Conservation (phyloP, 495 filamentous ascomycete species). For the Lophiotrema nucula region DNA sequence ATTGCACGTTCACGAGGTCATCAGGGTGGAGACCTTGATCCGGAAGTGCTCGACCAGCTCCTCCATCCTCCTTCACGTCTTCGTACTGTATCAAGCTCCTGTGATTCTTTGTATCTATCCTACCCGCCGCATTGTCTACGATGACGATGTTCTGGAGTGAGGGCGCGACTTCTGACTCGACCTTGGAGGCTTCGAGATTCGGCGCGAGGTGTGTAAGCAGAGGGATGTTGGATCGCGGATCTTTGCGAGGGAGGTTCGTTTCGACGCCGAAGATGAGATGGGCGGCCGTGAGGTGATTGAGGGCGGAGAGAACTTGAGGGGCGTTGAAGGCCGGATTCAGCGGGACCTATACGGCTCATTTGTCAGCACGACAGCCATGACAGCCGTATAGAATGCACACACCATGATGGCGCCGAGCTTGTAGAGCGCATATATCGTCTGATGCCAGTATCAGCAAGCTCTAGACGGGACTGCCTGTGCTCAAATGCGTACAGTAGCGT, state of each 20-base stretch:
- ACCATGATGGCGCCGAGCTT: constrained; percentile 90
- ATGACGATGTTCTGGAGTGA: constrained; percentile 68
- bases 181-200: constrained; percentile 51
- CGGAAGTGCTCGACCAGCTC: constrained; percentile 33
- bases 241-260: constrained; percentile 79
- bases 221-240: constrained; percentile 70
- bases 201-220: constrained; percentile 66
- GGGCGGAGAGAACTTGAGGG: constrained; percentile 71
- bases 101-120: constrained; percentile 51
- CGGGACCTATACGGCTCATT: constrained; percentile 56
- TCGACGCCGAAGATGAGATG: constrained; percentile 82
- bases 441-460: constrained; percentile 4
- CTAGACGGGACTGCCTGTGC: not conserved
- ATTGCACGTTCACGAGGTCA: constrained; percentile 93
- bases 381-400: not conserved
- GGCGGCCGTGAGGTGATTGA: constrained; percentile 70
- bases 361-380: not conserved
- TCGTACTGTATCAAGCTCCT: constrained; percentile 57
- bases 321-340: constrained; percentile 90
- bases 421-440: constrained; percentile 81
- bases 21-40: constrained; percentile 54
- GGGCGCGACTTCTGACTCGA: constrained; percentile 66
- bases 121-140: constrained; percentile 73
- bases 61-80: constrained; percentile 51
- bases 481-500: constrained; percentile 56